Evolutionary conservation across 2,329 filamentous ascomycete species (phyloP), one percentile per base, ranked within the genome.

Genomic region (Talaromyces sp.): DNA sequence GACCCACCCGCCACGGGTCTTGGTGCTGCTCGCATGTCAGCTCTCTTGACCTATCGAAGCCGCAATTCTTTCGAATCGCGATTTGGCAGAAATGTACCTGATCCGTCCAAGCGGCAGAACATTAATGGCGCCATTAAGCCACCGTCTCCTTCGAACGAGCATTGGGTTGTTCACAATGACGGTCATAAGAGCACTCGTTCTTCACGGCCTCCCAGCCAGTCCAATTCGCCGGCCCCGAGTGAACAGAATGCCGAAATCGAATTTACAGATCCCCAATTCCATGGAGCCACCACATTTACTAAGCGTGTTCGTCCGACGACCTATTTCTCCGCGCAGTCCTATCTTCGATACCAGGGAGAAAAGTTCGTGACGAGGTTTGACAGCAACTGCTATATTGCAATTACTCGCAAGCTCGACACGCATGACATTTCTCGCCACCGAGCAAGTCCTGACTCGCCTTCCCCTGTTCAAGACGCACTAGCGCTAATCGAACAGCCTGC

Each of bases 321-420:
- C n/a, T 97, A 97, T 76, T 99, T 97, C 77, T 97, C 94, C 0
- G 94, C 94, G 0, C 94, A 99, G 74, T 97, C 92, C 0, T 99
- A 99, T 75, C 84, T 99, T 50, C 89, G 94, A 21, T 99, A 99
- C 75, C 94, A 99, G 76, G 93, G 92, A 59, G 85, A 88, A 68
- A 99, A 99, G 75, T 99, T 99, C 69, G 94, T 97, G 68, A 92
- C 90, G 74, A 89, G 94, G 10, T 99, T 97, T 74, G 94, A 99
- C 75, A 91, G 92, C 69, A 99, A 99, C 75, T 99, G 94, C 79
- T 99, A 99, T 79, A 97, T 99, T 67, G 92, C 94, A 66, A 97
- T 99, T 75, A 97, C 94, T 4, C 89, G 94, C 69, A 99, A 99
- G 76, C 85, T 99, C 17, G 94, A 99, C 73, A 97, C 94, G 0